Evolutionary conservation across 2,329 filamentous ascomycete genomes (phyloP), one percentile per base, ranked within the genome.

Genomic region (Sporothrix brunneoviolacea): DNA sequence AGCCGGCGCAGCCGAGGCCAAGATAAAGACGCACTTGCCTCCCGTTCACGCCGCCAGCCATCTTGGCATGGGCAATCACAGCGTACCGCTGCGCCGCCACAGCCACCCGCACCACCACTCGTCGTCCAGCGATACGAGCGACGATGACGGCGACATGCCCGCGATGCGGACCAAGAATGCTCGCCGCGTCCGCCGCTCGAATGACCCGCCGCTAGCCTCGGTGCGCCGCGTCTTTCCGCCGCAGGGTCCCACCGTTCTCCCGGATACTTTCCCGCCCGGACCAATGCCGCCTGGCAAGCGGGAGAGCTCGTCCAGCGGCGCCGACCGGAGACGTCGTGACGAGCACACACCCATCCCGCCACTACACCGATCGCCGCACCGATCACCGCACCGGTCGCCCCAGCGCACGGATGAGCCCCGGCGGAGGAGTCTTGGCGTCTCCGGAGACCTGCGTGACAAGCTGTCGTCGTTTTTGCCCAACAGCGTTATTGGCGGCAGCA

Each of bases 21-120:
- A 12, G 62, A 16, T 52, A 10, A 44, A 24, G 16, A 33, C 50
- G 2, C 45, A 52, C 24, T 38, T 49, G n/a, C 52, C 55, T 3
- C 43, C 32, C 35, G 60, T 49, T 58, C 52, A 48, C 58, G 48
- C 59, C 4, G 39, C 57, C 10, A 53, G 61, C 18, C 62, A 73
- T 48, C 57, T 71, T 13, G 67, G 68, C 36, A 62, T 70, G 8
- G 60, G 66, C 28, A 63, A 63, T 13, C 49, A 57, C 8, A 16
- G 12, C 2, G 38, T 55, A 1, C 63, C 64, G 18, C 57, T 61
- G 16, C 70, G 76, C 18, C 64, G 74, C 27, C 74, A 77, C 57
- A 77, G 74, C 56, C 75, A 78, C 48, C 72, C 74, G 0, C 66
- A 71, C 27, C 68, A 69, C 44, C 45, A 32, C 38, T 70, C 69